Base-by-base conservation (phyloP, 2,329 filamentous ascomycete species). In the Nigrograna mackinnonii region DNA sequence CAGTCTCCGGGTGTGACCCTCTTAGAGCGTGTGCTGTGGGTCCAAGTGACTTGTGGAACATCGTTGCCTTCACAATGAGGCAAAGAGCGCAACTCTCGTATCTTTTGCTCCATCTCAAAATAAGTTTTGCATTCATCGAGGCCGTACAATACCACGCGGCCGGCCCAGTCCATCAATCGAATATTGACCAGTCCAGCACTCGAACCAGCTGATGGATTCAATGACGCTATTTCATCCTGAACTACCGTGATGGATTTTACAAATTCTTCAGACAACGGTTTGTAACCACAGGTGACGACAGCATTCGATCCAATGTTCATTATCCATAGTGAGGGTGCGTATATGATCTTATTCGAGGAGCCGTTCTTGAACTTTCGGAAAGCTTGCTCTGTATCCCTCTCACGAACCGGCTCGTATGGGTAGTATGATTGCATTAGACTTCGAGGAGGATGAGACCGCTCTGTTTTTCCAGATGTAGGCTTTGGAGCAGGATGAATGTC, bases 361-460 rank as follows among this genome's bases (percentile, higher is more conserved):
- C 47, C 43, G 32, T 57, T 50, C 13, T 18, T 16, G 16, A 35
- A 39, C 22, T 39, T 44, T 19, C 11, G 38, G 19, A 39, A 22
- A 26, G 31, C 35, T 39, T 66, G 62, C 17, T 66, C 63, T 4
- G 39, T 37, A 30, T 67, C 62, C 39, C 61, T 39, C 14, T 64
- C 61, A 30, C 46, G 46, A 3, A 65, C 58, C 6, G 57, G 50
- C 39, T 66, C 59, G 20, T 60, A 60, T 0, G 59, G 60, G 40
- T 67, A 67, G 22, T 58, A 60, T 1, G 61, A 46, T 42, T 66
- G 57, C 54, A 66, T 64, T 6, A 67, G 35, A 5, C 57, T 65
- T 5, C 56, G 45, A 19, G 55, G 26, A 6, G 56, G 47, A 40
- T 58, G 55, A 4, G 55, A 35, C 4, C 41, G 46, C 7, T 55